Base-by-base conservation (phyloP, 2,329 filamentous ascomycete genomes). In the Fusarium vanettenii region DNA sequence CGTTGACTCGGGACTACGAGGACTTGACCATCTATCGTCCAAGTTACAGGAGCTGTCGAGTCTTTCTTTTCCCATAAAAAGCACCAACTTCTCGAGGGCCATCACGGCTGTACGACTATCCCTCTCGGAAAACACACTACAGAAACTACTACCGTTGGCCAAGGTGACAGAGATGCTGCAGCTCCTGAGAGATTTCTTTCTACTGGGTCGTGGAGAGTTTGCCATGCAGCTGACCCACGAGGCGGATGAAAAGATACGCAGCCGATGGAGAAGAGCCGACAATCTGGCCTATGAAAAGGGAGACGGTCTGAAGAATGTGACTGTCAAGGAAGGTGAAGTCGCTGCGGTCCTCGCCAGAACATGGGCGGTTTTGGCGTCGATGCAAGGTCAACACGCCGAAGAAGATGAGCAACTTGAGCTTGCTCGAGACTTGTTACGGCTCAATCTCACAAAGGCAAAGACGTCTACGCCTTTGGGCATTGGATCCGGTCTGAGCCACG, bases 171-270 rank as follows among this genome's bases (percentile, higher is more conserved):
- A 97, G 73, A 91, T 94, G 60, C 86, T 98, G 16, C 90, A 91
- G 31, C 87, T 98, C 10, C 87, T 98, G 1, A 90, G 95, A 57
- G 92, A 97, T 66, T 98, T 97, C 83, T 94, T 98, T 76, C 88
- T 99, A 3, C 88, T 99, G 0, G 93, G 93, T 1, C 90, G 94
- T 37, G 96, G 96, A 62, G 97, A 98, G 81, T 99, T 99, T 81
- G 95, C 95, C 22, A 92, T 97, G 83, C 92, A 93, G 0, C 84
- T 99, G 29, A 94, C 97, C 1, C 90, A 92, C 39, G 94, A 98
- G 84, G 95, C 96, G 1, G 95, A 98, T 76, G 90, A 93, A 64
- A 93, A 92, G 76, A 89, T 97, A 27, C 89, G 91, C n/a, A 92
- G 90, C 73, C 91, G 94, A 60, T 94, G 94, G 88, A 90, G 88